Evolutionary conservation across 2,329 filamentous ascomycete species (phyloP).

Genomic region (Gyromitra esculenta): DNA sequence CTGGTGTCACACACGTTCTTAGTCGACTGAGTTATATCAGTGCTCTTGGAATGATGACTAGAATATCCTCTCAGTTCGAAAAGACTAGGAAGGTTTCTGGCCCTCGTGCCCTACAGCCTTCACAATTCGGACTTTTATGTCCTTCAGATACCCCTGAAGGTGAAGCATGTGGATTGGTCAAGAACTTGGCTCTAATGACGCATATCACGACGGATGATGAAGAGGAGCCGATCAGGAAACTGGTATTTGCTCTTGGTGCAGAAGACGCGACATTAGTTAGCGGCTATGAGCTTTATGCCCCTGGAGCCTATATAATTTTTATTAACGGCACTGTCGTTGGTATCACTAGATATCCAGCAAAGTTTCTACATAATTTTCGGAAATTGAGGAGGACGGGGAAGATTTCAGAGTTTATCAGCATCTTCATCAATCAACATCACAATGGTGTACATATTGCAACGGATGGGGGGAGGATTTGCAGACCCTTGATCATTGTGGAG

Average conservation of each 20-base stretch:
- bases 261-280: conserved; percentile 74
- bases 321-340: conserved; percentile 96
- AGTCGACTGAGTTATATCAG: conserved; percentile 96
- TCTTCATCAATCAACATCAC: conserved; percentile 94
- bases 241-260: conserved; percentile 86
- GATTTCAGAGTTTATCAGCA: conserved; percentile 95
- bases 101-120: conserved; percentile 93
- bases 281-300: conserved; percentile 85
- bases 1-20: conserved; percentile 94
- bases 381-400: conserved; percentile 87
- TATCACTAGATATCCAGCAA: conserved; percentile 83
- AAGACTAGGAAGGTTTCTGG: conserved; percentile 97
- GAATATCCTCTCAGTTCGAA: conserved; percentile 97
- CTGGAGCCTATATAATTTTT: conserved; percentile 87
- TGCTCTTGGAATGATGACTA: conserved; percentile 98
- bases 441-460: conserved; percentile 93
- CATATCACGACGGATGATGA: conserved; percentile 98
- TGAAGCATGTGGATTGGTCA: conserved; percentile 96
- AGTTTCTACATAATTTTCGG: conserved; percentile 85
- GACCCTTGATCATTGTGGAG: conserved; percentile 94
- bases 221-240: conserved; percentile 85
- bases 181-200: conserved; percentile 98
- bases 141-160: conserved; percentile 98
- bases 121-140: conserved; percentile 98
- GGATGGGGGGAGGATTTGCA: conserved; percentile 94